Conservation (phyloP, 2,329 filamentous ascomycete species). For the Fusarium sp. region DNA sequence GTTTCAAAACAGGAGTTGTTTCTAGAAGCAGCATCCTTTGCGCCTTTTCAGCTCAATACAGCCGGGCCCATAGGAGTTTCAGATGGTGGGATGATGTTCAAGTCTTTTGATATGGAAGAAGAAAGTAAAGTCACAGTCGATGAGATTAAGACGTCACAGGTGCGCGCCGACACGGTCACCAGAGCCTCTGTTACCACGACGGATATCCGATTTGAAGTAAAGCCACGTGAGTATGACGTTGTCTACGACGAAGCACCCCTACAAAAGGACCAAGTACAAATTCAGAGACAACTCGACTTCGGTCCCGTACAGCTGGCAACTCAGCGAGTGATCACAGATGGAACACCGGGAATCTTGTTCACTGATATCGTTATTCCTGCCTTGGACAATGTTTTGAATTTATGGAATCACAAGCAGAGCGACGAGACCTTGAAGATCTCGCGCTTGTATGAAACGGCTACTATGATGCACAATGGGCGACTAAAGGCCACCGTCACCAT, state of each 20-base stretch:
- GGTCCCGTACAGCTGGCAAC: neutral
- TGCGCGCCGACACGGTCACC: neutral
- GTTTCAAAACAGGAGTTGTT: neutral
- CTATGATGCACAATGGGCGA: neutral
- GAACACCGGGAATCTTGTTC: neutral
- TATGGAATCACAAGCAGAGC: neutral
- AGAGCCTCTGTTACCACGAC: neutral
- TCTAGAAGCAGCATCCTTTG: neutral
- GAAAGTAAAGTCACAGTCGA: neutral
- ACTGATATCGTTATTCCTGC: neutral
- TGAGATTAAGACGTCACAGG: neutral
- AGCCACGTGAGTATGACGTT: neutral
- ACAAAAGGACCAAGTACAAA: neutral
- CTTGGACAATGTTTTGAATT: neutral
- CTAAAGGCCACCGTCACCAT: neutral
- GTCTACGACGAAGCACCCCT: neutral
- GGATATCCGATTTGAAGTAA: neutral
- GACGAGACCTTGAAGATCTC: neutral
- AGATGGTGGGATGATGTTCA: neutral
- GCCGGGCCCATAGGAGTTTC: neutral
- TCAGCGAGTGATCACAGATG: neutral
- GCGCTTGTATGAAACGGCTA: neutral
- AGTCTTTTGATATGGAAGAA: neutral
- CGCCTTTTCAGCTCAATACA: neutral
- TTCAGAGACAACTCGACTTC: neutral